Percentiles rank a stretch among this genome's conserved stretches.
Conservation (phyloP, 129 eudicot genomes). For the Calendula officinalis region DNA sequence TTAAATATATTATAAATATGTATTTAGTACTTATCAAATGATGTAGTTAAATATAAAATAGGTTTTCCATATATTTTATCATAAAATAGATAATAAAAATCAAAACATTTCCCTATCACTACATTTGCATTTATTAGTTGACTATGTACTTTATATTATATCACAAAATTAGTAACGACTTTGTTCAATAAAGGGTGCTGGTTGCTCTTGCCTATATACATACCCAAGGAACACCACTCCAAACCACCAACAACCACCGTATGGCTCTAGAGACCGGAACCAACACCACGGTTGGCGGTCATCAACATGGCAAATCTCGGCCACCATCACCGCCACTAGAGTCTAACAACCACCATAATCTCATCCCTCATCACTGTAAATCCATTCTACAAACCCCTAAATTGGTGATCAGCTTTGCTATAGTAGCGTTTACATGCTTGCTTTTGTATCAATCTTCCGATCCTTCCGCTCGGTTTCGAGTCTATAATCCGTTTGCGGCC, state of each 20-base stretch:
- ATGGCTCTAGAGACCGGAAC: constrained; percentile 21
- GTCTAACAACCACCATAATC: constrained; percentile 15
- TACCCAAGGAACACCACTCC: neutral
- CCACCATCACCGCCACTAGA: constrained; percentile 10
- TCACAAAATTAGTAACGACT: neutral
- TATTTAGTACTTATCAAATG: no score
- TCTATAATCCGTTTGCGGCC: constrained; percentile 17
- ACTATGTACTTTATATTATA: neutral
- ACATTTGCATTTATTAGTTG: constrained; percentile 5
- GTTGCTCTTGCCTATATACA: neutral
- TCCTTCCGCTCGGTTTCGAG: constrained; percentile 13
- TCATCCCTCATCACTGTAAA: constrained; percentile 4
- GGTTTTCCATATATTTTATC: no score
- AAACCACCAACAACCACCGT: constrained; percentile 12
- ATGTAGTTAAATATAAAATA: no score
- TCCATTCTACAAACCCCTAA: constrained; percentile 23
- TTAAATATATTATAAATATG: no score
- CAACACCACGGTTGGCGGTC: constrained; percentile 4
- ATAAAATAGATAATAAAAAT: neutral
- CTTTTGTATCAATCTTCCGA: constrained; percentile 15
- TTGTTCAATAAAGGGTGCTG: neutral
- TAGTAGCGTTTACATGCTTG: constrained; percentile 24
- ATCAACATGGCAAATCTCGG: constrained; percentile 10
- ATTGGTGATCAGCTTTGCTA: constrained; percentile 26
- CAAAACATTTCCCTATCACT: constrained; percentile 10